Conservation (phyloP, 1,139 yeast species). For the Lizanozyma gosingica region DNA sequence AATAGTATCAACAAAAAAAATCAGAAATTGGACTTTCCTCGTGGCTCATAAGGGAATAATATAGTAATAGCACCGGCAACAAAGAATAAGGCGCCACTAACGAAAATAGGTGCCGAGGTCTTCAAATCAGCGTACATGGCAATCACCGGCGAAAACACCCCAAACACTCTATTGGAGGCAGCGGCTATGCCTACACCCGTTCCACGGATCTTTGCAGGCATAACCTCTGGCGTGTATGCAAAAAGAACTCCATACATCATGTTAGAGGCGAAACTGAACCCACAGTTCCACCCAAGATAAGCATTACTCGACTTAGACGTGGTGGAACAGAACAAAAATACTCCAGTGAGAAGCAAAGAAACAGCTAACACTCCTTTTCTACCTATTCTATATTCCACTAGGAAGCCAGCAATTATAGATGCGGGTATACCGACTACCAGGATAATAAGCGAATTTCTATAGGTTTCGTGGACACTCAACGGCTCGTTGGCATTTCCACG, state of each 20-base stretch:
- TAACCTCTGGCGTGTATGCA: constrained; percentile 52
- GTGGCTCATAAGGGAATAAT: constrained; percentile 42
- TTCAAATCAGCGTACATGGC: constrained; percentile 38
- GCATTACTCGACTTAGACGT: constrained; percentile 41
- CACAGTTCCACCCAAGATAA: constrained; percentile 44
- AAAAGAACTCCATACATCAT: constrained; percentile 47
- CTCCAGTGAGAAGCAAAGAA: constrained; percentile 46
- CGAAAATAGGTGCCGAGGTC: constrained; percentile 45
- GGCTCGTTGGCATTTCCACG: constrained; percentile 30
- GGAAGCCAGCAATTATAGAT: constrained; percentile 43
- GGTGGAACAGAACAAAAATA: constrained; percentile 48
- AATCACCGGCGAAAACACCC: constrained; percentile 44
- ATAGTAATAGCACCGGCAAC: constrained; percentile 32
- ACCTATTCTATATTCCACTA: constrained; percentile 39
- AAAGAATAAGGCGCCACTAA: constrained; percentile 49
- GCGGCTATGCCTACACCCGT: constrained; percentile 49
- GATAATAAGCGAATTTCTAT: constrained; percentile 44
- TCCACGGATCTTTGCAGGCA: constrained; percentile 47
- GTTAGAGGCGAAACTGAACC: constrained; percentile 41
- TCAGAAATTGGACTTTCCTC: constrained; percentile 15
- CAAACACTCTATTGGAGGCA: constrained; percentile 36
- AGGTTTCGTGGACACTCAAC: constrained; percentile 24
- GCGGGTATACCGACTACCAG: constrained; percentile 47
- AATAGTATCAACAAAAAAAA: too few relatives aligned
- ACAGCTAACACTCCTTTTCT: constrained; percentile 47